Base-by-base conservation (phyloP, 129 eudicot species). In the Apium graveolens region DNA sequence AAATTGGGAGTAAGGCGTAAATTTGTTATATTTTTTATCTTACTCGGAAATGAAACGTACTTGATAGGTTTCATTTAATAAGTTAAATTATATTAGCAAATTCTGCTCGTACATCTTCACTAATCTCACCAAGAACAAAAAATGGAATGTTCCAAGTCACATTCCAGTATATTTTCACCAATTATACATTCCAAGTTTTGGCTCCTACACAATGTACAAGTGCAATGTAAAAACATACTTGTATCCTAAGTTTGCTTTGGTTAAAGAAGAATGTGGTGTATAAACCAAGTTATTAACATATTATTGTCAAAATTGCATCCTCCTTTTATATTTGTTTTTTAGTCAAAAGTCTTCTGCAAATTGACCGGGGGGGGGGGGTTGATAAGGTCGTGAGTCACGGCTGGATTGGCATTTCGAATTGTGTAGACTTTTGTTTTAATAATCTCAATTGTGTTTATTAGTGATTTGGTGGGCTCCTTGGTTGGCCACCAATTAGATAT, bases 381-480 rank as follows among this genome's bases (percentile, higher is more conserved):
- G 65, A 57, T 57, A n/a, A 57, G 29, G 11, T 60, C 5, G 29
- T n/a, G 68, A 60, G 5, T n/a, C 32, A 60, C 26, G 32, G 32
- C 32, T 26, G 68, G 68, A 60, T 60, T 60, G 68, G 68, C 68
- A 0, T 60, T 26, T 26, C 16, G 32, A 60, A 60, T n/a, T 60
- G 32, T 60, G 65, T 57, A 57, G 65, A n/a, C 32, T n/a, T 48
- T 57, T n/a, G 66, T n/a, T 57, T 57, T n/a, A 57, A n/a, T 57
- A 57, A 57, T 24, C 14, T 14, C 32, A n/a, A 10, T 57, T 57
- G 14, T 24, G 31, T 10, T 55, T 12, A 21, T n/a, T 53, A 53
- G 29, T 55, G 29, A 55, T 55, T 55, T 8, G 17, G 68, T 60
- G 32, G 32, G 65, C 65, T 55, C 65, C 32, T n/a, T 60, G 68